Conservation (phyloP, 208 protist genomes). For the Leishmania mexicana region DNA sequence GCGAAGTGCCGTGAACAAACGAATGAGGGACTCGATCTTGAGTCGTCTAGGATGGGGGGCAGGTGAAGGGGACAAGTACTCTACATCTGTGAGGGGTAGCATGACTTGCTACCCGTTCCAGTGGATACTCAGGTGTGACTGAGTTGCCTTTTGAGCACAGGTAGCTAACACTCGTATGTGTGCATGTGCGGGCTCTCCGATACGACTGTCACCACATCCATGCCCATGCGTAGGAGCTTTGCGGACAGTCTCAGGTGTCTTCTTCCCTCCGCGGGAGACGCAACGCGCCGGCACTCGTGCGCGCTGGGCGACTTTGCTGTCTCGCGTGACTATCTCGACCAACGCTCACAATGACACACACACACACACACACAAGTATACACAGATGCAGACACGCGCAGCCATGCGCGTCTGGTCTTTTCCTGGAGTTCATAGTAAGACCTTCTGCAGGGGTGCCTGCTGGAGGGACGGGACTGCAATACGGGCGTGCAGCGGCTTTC, state of each 20-base stretch:
- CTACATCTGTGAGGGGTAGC: not conserved
- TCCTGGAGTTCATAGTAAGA: not conserved
- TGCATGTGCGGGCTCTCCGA: not conserved
- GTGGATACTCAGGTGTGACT: not conserved
- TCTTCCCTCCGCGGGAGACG: not conserved
- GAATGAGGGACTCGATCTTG: not conserved
- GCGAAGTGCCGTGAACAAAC: constrained; percentile 15
- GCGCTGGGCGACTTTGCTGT: not conserved
- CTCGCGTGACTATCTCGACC: not conserved
- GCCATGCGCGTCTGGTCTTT: not conserved
- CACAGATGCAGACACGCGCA: not conserved
- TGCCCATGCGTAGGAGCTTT: not conserved
- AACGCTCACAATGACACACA: not conserved
- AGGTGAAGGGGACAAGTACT: not conserved
- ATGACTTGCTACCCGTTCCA: not conserved
- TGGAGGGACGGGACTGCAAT: not conserved
- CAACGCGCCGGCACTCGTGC: not conserved
- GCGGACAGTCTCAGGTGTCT: not conserved
- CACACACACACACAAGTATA: not conserved
- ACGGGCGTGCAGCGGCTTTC: not conserved
- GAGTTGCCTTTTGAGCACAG: not conserved
- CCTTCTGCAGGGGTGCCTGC: not conserved
- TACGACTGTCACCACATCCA: not conserved
- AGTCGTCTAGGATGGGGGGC: not conserved
- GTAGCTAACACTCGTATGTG: not conserved